phyloP scores from a whole-genome alignment of 306 rosid genomes.

The Dalbergia cultrata region DNA sequence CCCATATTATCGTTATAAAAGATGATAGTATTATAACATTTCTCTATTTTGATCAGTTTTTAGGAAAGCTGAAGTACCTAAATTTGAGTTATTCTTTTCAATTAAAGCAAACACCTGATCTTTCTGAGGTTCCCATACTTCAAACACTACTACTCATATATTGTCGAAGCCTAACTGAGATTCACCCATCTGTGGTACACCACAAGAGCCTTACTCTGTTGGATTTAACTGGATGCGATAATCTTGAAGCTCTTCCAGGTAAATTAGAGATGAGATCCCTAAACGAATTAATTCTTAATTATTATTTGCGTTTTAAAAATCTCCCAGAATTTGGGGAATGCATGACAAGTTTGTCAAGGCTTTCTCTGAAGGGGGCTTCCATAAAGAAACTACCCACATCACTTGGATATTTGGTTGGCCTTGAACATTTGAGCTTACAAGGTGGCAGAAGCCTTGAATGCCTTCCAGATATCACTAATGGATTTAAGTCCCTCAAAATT shows the following conservation, averaged over 20 bases:
- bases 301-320: not conserved
- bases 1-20: too few relatives aligned
- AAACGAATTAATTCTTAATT: not conserved
- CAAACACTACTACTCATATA: not conserved
- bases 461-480: not conserved
- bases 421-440: not conserved
- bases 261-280: not conserved
- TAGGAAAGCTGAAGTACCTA: too few relatives aligned
- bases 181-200: conserved; percentile 16
- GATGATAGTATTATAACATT: too few relatives aligned
- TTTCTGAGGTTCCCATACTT: too few relatives aligned
- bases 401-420: not conserved
- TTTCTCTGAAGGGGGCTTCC: not conserved
- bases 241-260: not conserved
- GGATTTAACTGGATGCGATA: not conserved
- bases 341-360: not conserved
- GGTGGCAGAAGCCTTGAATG: conserved; percentile 26
- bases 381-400: not conserved
- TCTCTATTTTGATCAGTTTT: too few relatives aligned
- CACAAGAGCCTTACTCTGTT: not conserved
- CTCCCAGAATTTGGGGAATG: conserved; percentile 19
- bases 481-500: conserved; percentile 10
- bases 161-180: not conserved
- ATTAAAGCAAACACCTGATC: too few relatives aligned
- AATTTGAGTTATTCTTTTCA: too few relatives aligned